Base-by-base conservation (phyloP, 2,329 filamentous ascomycete genomes). In the Fusarium sublunatum region DNA sequence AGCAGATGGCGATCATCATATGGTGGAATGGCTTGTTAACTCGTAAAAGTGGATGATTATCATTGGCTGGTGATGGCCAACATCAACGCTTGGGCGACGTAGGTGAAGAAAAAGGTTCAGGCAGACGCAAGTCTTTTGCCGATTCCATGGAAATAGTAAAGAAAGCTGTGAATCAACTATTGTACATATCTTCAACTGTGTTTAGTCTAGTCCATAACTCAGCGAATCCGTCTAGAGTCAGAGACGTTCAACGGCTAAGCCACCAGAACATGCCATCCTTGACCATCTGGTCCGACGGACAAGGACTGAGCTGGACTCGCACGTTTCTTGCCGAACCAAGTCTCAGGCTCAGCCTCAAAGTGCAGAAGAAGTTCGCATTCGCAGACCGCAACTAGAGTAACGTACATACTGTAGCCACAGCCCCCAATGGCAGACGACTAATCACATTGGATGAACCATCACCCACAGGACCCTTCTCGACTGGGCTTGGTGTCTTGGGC, bases 351-450 rank as follows among this genome's bases (percentile, higher is more conserved):
- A 45, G 47, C 53, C 44, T 55, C 55, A 31, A 39, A 49, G 39
- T 44, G 45, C 50, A 40, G 42, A 34, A 47, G 26, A 38, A 41
- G 41, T 45, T 57, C 54, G 55, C 42, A 53, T 58, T 48, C 48
- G 29, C 38, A 40, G 41, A 40, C 13, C 39, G 32, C 12, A 10
- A 29, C 15, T 40, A 45, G 19, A 19, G 19, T 3, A 19, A 19
- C 19, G 19, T 19, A 19, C 19, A 19, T 19, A 19, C 19, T 19
- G 19, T 34, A 41, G 41, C 19, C 58, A 62, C 44, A 62, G 58
- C 65, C 65, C 53, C 42, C 65, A 57, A 57, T 53, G 15, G 59
- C 52, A 68, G 65, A 66, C 62, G 63, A 65, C 47, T 55, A 36
- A 41, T 47, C 22, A 22, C 26, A 36, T 46, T 34, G 43, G 43